Conservation (phyloP, 2,329 filamentous ascomycete species). For the Aspergillus tanneri region DNA sequence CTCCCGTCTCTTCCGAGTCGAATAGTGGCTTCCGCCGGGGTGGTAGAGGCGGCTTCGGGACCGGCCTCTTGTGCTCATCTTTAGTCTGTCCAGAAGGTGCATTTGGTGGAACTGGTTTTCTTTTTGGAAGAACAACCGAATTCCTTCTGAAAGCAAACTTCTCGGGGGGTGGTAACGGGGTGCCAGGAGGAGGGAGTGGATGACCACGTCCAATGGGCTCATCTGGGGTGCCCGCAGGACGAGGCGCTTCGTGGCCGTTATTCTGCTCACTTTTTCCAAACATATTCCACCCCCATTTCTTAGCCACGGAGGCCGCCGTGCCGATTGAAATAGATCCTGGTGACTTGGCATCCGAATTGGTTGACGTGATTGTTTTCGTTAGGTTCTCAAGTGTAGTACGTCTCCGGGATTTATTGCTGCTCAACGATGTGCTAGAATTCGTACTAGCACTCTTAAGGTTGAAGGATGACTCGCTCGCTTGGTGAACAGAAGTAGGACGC, state of each 20-base stretch:
- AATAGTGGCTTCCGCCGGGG: slow-evolving; percentile 48
- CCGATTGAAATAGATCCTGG: slow-evolving; percentile 45
- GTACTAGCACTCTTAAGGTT: slow-evolving; percentile 22
- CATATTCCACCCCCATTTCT: slow-evolving; percentile 59
- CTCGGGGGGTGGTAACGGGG: slow-evolving; percentile 70
- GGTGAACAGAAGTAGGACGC: slow-evolving; percentile 31
- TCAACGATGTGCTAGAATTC: slow-evolving; percentile 27
- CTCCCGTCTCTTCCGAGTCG: slow-evolving; percentile 33
- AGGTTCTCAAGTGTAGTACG: slow-evolving; percentile 34
- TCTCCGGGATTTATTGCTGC: slow-evolving; percentile 29
- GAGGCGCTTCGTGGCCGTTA: slow-evolving; percentile 41
- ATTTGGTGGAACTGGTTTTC: slow-evolving; percentile 60
- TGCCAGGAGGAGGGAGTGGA: slow-evolving; percentile 77
- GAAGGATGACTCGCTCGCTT: slow-evolving; percentile 24
- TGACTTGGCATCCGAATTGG: slow-evolving; percentile 36
- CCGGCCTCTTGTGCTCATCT: slow-evolving; percentile 34
- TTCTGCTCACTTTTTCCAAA: slow-evolving; percentile 45
- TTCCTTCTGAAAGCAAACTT: slow-evolving; percentile 57
- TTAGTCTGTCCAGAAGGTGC: slow-evolving; percentile 32
- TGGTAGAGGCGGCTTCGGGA: slow-evolving; percentile 48
- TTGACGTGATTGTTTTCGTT: slow-evolving; percentile 26
- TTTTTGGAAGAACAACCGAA: slow-evolving; percentile 59
- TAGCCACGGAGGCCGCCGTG: slow-evolving; percentile 56
- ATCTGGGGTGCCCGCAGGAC: slow-evolving; percentile 48
- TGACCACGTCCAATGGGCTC: slow-evolving; percentile 81